These are phyloP conservation scores for Xylariales sp. DNA, from an alignment of 2,329 filamentous ascomycete genomes.

Conservation along the genomic window DNA sequence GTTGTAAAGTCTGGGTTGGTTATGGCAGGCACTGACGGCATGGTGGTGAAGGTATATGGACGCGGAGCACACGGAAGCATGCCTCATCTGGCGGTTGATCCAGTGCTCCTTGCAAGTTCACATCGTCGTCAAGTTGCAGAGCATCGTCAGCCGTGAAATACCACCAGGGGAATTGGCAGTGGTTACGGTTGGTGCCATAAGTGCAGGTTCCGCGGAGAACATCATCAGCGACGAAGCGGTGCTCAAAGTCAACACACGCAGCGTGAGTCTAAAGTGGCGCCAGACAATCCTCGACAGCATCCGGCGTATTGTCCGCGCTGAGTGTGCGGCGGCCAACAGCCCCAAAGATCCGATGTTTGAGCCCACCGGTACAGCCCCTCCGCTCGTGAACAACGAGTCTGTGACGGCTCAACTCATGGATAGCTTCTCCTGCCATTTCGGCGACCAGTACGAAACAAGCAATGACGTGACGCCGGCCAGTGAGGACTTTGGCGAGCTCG, in stretches of 20 bases:
- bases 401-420: conserved; percentile 36
- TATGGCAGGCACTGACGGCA: conserved; percentile 18
- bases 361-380: conserved; percentile 36
- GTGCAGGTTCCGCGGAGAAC: conserved; percentile 37
- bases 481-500: conserved; percentile 48
- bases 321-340: conserved; percentile 44
- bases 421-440: conserved; percentile 42
- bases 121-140: conserved; percentile 31
- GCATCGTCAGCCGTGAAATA: conserved; percentile 25
- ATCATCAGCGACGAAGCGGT: conserved; percentile 37
- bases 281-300: conserved; percentile 30
- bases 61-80: conserved; percentile 36
- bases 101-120: conserved; percentile 37
- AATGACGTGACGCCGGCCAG: conserved; percentile 38
- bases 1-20: conserved; percentile 19
- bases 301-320: conserved; percentile 42
- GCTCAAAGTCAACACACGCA: conserved; percentile 36
- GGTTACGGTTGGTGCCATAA: conserved; percentile 37
- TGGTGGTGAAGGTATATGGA: conserved; percentile 27
- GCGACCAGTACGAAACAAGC: conserved; percentile 27
- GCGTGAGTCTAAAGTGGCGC: conserved; percentile 23
- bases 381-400: conserved; percentile 46
- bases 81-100: conserved; percentile 41
- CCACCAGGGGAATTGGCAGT: conserved; percentile 33
- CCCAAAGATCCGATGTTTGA: conserved; percentile 37